Base-by-base conservation (phyloP, 768 basidiomycete species). In the Mycena haematopus region DNA sequence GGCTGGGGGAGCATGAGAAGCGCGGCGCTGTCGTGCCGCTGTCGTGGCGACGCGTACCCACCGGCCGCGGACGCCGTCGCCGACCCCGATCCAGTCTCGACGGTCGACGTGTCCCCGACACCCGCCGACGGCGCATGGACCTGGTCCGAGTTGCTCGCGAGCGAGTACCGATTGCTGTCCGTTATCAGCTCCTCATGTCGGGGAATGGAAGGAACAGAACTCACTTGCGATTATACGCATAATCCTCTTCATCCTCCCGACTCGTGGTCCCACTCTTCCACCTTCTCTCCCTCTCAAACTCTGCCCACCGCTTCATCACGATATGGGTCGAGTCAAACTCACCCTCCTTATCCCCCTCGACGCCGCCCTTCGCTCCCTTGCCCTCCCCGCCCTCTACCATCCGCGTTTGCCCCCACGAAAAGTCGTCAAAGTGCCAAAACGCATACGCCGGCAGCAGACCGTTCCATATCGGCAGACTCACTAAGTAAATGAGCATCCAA, bases 401-500 rank as follows among this genome's bases (percentile, higher is more conserved):
- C 64, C 97, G 84, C 36, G 97, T 99, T 78, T 95, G 90, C 77
- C 97, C 97, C 94, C 95, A 95, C 24, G 92, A 93, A 79, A 93
- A 98, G 82, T 98, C 97, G 72, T 98, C 97, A 76, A 99, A 96
- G 77, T 98, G 95, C 93, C 96, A 96, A 79, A 92, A 98, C n/a
- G 96, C 86, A 75, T 99, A 99, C 3, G 92, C 89, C 1, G 96
- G 96, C 2, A 99, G 83, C 60, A 97, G 80, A 70, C 95, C 94
- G 79, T 99, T 99, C 97, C 97, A 99, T 52, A 99, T 86, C 3
- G 96, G 96, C 29, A 99, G 81, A 9, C 95, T 96, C 58, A 95
- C 40, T 14, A 99, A 86, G 72, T 99, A 99, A 49, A 97, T 80
- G 62, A 96, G 62, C 95, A 97, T 97, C 97, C 97, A 99, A 7